These are phyloP conservation scores for Salvia hispanica DNA, from an alignment of 257 asterid genomes.

Conservation along the genomic window DNA sequence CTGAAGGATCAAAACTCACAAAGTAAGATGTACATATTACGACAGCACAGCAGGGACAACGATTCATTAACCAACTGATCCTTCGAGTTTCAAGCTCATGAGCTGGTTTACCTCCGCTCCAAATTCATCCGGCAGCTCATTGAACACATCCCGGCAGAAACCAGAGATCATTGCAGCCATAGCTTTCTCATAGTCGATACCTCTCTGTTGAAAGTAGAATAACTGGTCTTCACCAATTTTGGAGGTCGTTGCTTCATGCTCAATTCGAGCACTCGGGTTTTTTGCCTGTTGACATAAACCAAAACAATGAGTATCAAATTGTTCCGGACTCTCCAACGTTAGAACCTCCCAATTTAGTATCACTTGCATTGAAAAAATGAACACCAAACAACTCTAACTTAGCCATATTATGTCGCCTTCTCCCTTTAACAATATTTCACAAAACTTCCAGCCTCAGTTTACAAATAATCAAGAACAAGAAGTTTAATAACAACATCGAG, in stretches of 20 bases:
- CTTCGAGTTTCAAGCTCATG: conserved; percentile 95
- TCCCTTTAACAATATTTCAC: not conserved
- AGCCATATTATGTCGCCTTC: not conserved
- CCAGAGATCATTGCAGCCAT: conserved; percentile 99
- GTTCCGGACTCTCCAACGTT: no score
- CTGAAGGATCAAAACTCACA: conserved; percentile 22
- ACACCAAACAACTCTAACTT: not conserved
- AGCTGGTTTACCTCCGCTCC: conserved; percentile 96
- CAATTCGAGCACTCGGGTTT: conserved; percentile 69
- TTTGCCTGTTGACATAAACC: conserved; percentile 48
- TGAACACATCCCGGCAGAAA: conserved; percentile 86
- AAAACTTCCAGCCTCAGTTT: not conserved
- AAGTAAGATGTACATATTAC: conserved; percentile 21
- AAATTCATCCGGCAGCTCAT: conserved; percentile 87
- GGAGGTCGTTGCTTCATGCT: conserved; percentile 93
- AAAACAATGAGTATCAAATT: not conserved
- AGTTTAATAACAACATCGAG: not conserved
- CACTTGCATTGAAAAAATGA: not conserved
- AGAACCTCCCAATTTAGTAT: not conserved
- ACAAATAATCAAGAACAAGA: not conserved
- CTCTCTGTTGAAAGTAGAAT: conserved; percentile 94
- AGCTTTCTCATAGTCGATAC: conserved; percentile 89
- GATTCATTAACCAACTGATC: conserved; percentile 69
- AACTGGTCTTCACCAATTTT: conserved; percentile 94
- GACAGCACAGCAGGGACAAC: not conserved